Evolutionary conservation across 768 basidiomycete genomes (phyloP).

Genomic region (Neoboletus subvelutipes): DNA sequence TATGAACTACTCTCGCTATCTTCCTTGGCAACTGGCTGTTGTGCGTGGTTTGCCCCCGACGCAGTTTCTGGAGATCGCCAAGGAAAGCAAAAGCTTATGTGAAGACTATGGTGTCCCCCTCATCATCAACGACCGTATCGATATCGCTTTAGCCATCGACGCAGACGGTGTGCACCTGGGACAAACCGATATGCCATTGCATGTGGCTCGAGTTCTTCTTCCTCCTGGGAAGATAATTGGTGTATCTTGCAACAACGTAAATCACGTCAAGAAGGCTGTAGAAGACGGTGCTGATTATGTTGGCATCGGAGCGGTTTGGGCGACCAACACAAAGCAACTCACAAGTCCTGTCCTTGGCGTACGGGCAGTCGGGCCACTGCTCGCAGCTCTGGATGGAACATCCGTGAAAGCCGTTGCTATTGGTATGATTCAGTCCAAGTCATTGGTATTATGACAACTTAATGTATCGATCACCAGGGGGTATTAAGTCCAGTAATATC

Average conservation of each 20-base stretch:
- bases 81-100: slow-evolving; percentile 67
- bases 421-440: slow-evolving; percentile 46
- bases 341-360: slow-evolving; percentile 66
- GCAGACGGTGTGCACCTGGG: slow-evolving; percentile 87
- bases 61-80: slow-evolving; percentile 78
- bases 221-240: slow-evolving; percentile 75
- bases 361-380: slow-evolving; percentile 64
- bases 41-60: not conserved
- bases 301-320: slow-evolving; percentile 84
- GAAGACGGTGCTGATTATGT: slow-evolving; percentile 76
- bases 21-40: not conserved
- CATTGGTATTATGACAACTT: not conserved
- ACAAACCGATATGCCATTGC: slow-evolving; percentile 79
- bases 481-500: slow-evolving; percentile 79
- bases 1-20: not conserved
- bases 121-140: slow-evolving; percentile 85
- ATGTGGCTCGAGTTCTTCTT: slow-evolving; percentile 63
- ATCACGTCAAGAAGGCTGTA: slow-evolving; percentile 63
- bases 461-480: slow-evolving; percentile 50
- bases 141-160: slow-evolving; percentile 76
- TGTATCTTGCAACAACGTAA: slow-evolving; percentile 68
- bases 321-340: slow-evolving; percentile 76
- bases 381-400: slow-evolving; percentile 64
- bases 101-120: slow-evolving; percentile 76
- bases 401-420: slow-evolving; percentile 77